A percentile compares a stretch with the other conserved stretches of the same genome.
Evolutionary conservation across 805 yeast species (phyloP).

Genomic region (Yarrowia alimentaria): DNA sequence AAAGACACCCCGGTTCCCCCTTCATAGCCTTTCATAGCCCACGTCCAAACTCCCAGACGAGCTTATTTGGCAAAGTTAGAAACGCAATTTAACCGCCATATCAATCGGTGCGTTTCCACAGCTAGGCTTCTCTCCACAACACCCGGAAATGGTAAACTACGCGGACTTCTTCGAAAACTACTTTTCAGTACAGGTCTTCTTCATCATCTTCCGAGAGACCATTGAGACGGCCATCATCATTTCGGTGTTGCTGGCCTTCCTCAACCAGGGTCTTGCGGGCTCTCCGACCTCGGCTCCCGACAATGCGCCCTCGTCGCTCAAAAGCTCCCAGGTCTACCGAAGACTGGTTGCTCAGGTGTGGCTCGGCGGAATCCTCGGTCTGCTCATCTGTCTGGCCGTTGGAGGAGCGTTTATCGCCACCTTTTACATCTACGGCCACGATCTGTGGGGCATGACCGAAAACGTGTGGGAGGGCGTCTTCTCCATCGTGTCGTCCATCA

Average conservation of each 20-base stretch:
- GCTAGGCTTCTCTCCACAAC: neutral
- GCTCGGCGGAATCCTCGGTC: slow-evolving; percentile 75
- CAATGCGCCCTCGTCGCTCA: no score
- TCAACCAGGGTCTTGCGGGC: slow-evolving; percentile 71
- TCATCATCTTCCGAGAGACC: slow-evolving; percentile 88
- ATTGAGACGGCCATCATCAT: slow-evolving; percentile 87
- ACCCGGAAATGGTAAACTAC: slow-evolving; percentile 14
- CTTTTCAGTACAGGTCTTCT: slow-evolving; percentile 64
- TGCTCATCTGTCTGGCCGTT: slow-evolving; percentile 63
- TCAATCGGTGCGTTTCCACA: no score
- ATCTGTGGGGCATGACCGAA: slow-evolving; percentile 84
- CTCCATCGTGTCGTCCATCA: slow-evolving; percentile 71
- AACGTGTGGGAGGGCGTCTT: slow-evolving; percentile 86
- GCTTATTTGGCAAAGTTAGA: slow-evolving; percentile 15
- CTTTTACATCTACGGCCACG: slow-evolving; percentile 76
- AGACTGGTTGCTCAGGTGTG: slow-evolving; percentile 68
- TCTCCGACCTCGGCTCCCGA: slow-evolving; percentile 22
- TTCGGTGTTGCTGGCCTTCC: slow-evolving; percentile 83
- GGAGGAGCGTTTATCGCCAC: slow-evolving; percentile 69
- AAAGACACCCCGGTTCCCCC: no score
- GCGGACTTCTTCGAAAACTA: slow-evolving; percentile 27
- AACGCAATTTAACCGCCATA: no score
- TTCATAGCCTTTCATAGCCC: no score
- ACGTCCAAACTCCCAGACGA: no score
- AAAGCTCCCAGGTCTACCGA: slow-evolving; percentile 54